Percentiles rank a stretch among this genome's conserved stretches.
These are phyloP conservation scores for Picea abies DNA, from an alignment of 83 land plant genomes.

Conservation along the genomic window DNA sequence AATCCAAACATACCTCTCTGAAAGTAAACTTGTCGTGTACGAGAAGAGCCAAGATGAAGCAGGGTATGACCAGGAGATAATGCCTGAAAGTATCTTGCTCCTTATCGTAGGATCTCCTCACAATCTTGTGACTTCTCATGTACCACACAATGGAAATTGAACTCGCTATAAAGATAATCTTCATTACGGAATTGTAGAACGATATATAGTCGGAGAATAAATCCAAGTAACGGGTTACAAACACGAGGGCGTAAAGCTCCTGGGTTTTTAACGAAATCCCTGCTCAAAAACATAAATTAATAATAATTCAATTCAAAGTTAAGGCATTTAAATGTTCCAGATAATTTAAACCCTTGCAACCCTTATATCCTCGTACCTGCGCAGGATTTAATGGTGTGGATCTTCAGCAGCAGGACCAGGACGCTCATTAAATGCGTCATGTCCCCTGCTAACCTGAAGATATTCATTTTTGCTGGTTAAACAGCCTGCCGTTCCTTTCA, in stretches of 20 bases:
- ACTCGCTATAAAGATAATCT: constrained; percentile 80
- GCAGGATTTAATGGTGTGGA: constrained; percentile 49
- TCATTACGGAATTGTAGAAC: constrained; percentile 78
- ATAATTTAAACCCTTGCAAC: too few species aligned
- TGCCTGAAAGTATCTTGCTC: constrained; percentile 90
- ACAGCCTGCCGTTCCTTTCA: neutral
- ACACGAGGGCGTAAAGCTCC: constrained; percentile 88
- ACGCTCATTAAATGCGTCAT: constrained; percentile 54
- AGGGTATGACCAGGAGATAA: constrained; percentile 53
- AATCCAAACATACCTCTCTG: constrained; percentile 63
- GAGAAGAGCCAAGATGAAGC: constrained; percentile 65
- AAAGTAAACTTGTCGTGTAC: constrained; percentile 79
- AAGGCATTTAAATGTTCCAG: neutral
- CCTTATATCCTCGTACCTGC: neutral
- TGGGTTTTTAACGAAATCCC: constrained; percentile 91
- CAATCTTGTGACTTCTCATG: constrained; percentile 84
- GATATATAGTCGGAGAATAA: constrained; percentile 70
- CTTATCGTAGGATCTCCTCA: constrained; percentile 80
- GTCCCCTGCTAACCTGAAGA: constrained; percentile 48
- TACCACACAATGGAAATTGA: constrained; percentile 93
- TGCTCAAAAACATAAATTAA: constrained; percentile 11
- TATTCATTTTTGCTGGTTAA: constrained; percentile 24
- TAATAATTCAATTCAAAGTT: neutral
- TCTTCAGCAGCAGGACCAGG: constrained; percentile 52
- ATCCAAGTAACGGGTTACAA: constrained; percentile 80